phyloP scores from a whole-genome alignment of 768 basidiomycete species.

The Tricholomella constricta region DNA sequence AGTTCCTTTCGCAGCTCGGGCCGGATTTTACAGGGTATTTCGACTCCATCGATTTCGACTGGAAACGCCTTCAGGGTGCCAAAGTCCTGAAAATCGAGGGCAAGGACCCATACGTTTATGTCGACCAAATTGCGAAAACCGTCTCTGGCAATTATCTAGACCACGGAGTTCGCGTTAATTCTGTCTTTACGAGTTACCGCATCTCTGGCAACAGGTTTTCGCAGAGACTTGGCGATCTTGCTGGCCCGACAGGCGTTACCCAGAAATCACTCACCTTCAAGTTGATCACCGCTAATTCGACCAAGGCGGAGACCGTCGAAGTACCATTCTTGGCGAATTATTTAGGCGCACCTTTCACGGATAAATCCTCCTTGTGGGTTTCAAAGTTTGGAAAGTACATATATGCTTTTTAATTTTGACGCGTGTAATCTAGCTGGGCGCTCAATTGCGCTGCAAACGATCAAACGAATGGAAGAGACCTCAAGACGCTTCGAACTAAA shows the following conservation, averaged over 20 bases:
- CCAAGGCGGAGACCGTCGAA: conserved; percentile 46
- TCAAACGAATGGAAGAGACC: conserved; percentile 53
- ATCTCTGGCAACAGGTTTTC: conserved; percentile 47
- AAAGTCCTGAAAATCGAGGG: conserved; percentile 57
- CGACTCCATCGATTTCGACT: conserved; percentile 53
- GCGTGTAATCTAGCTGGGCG: conserved; percentile 13
- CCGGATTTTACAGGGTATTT: conserved; percentile 46
- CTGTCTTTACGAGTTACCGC: conserved; percentile 60
- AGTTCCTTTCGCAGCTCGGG: conserved; percentile 50
- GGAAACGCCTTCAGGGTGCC: conserved; percentile 62
- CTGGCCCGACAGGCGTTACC: conserved; percentile 52
- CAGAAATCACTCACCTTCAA: conserved; percentile 49
- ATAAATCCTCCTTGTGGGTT: conserved; percentile 52
- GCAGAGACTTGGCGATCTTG: conserved; percentile 59
- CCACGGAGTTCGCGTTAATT: conserved; percentile 64
- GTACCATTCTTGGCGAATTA: conserved; percentile 56
- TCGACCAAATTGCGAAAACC: conserved; percentile 56
- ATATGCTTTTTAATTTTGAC: too few species aligned
- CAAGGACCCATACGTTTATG: conserved; percentile 52
- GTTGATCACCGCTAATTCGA: conserved; percentile 48
- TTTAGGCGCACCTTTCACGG: conserved; percentile 49
- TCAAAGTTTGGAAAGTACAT: too few species aligned
- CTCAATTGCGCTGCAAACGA: conserved; percentile 54
- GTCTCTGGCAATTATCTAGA: conserved; percentile 67
- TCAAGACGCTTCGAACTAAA: conserved; percentile 21